Evolutionary conservation across 176 grass and related monocot species (phyloP).

Genomic region (Dactylis glomerata): DNA sequence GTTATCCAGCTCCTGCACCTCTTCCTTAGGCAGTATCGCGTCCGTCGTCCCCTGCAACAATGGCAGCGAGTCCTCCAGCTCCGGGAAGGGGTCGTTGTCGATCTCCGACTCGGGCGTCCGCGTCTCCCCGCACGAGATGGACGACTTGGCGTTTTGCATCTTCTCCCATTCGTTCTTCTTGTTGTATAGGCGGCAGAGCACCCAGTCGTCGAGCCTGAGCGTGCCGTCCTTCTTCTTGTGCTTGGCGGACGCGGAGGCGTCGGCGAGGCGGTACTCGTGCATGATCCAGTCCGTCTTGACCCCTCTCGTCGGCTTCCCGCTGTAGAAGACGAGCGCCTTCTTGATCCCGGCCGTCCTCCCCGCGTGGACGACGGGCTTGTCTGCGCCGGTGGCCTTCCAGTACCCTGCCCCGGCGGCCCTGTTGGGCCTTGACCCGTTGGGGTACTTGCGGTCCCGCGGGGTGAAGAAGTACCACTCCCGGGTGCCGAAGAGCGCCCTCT

Average conservation of each 20-base stretch:
- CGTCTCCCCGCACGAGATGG: constrained; percentile 32
- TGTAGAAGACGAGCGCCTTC: constrained; percentile 89
- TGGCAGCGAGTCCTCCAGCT: constrained; percentile 20
- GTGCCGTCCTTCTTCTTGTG: constrained; percentile 46
- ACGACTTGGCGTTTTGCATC: constrained; percentile 27
- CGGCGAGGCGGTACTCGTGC: constrained; percentile 82
- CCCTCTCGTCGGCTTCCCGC: constrained; percentile 56
- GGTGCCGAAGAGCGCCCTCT: constrained; percentile 56
- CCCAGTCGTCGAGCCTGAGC: constrained; percentile 83
- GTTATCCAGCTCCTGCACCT: neutral
- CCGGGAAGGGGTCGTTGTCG: constrained; percentile 46
- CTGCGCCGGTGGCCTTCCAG: constrained; percentile 93
- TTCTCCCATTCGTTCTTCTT: constrained; percentile 88
- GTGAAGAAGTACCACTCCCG: constrained; percentile 97
- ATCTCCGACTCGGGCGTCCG: constrained; percentile 76
- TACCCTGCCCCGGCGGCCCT: constrained; percentile 53
- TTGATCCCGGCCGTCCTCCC: constrained; percentile 44
- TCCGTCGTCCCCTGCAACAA: neutral
- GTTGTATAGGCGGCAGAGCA: constrained; percentile 71
- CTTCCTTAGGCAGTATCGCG: constrained; percentile 27
- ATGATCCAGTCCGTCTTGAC: constrained; percentile 91
- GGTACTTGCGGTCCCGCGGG: constrained; percentile 79
- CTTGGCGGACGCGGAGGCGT: constrained; percentile 20
- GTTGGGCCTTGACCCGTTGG: constrained; percentile 69
- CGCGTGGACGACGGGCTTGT: constrained; percentile 43